A percentile compares a stretch with the other conserved stretches of the same genome.
Conservation (phyloP, 805 yeast species). For the Spathaspora passalidarum region DNA sequence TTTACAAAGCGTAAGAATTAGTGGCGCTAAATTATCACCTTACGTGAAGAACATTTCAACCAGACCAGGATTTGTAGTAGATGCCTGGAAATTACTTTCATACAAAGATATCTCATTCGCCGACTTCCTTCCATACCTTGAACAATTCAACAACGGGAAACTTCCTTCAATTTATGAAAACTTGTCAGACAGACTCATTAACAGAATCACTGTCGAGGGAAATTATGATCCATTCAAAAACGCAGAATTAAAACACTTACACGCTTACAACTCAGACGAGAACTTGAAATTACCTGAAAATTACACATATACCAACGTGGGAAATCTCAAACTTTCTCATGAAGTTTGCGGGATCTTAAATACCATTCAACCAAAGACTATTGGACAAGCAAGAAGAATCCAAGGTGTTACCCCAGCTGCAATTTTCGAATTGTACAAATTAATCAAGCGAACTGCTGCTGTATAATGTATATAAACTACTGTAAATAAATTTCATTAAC, state of each 20-base stretch:
- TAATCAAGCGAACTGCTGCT: slow-evolving; percentile 35
- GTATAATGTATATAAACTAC: slow-evolving; percentile 1
- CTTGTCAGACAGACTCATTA: slow-evolving; percentile 40
- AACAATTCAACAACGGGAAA: no score
- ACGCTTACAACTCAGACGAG: slow-evolving; percentile 85
- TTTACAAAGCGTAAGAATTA: slow-evolving; percentile 43
- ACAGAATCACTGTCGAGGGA: slow-evolving; percentile 74
- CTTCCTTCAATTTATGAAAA: slow-evolving; percentile 26
- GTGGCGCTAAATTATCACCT: slow-evolving; percentile 65
- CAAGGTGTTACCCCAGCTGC: slow-evolving; percentile 97
- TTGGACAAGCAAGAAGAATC: slow-evolving; percentile 92
- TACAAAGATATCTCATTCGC: slow-evolving; percentile 41
- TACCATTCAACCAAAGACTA: slow-evolving; percentile 76
- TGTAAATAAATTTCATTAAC: neutral
- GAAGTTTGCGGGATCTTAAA: slow-evolving; percentile 73
- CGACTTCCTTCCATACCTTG: slow-evolving; percentile 26
- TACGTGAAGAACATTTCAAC: slow-evolving; percentile 48
- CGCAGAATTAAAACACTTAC: slow-evolving; percentile 67
- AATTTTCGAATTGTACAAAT: slow-evolving; percentile 68
- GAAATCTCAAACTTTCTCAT: slow-evolving; percentile 54
- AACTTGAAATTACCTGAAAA: slow-evolving; percentile 63
- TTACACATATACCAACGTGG: slow-evolving; percentile 57
- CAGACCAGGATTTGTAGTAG: slow-evolving; percentile 22
- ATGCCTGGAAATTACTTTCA: slow-evolving; percentile 70
- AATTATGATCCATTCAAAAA: slow-evolving; percentile 76